Conservation (phyloP, 805 yeast species). For the Starmerella vitae region DNA sequence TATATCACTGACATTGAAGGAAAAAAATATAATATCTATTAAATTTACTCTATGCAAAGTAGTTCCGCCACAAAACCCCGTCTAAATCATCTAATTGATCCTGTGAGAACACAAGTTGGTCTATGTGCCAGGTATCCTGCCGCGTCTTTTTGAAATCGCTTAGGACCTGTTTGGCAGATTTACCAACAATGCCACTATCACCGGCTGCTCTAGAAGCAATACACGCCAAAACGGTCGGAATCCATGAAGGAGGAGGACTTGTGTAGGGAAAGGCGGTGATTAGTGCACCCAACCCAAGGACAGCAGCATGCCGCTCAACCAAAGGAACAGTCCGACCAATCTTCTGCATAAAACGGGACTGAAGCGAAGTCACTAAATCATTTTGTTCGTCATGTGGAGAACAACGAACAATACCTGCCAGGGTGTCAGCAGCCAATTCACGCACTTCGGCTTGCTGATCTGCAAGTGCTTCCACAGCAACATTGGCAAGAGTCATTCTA, state of each 20-base stretch:
- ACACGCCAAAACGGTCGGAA: conserved; percentile 56
- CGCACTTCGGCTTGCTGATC: conserved; percentile 63
- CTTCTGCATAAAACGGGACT: conserved; percentile 33
- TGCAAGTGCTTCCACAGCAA: conserved; percentile 41
- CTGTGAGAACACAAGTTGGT: conserved; percentile 54
- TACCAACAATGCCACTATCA: conserved; percentile 65
- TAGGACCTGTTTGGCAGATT: conserved; percentile 66
- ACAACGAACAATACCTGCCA: conserved; percentile 71
- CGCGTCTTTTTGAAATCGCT: conserved; percentile 81
- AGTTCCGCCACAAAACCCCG: conserved; percentile 87
- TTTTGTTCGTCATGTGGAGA: conserved; percentile 34
- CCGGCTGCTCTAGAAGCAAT: conserved; percentile 61
- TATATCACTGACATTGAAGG: conserved; percentile 2
- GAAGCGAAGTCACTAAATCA: conserved; percentile 25
- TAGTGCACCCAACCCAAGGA: conserved; percentile 77
- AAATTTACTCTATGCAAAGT: conserved; percentile 46
- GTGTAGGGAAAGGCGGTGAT: conserved; percentile 79
- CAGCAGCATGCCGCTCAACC: conserved; percentile 62
- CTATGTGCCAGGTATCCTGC: conserved; percentile 94
- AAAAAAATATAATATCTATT: neutral
- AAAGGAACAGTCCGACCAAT: conserved; percentile 20
- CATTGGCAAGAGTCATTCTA: conserved; percentile 36
- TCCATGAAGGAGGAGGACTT: conserved; percentile 87
- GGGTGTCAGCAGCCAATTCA: conserved; percentile 52
- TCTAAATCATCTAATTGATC: conserved; percentile 82